Percentiles rank a stretch among this genome's conserved stretches.
phyloP scores from a whole-genome alignment of 106 monocot species.

The Dioscorea alata region DNA sequence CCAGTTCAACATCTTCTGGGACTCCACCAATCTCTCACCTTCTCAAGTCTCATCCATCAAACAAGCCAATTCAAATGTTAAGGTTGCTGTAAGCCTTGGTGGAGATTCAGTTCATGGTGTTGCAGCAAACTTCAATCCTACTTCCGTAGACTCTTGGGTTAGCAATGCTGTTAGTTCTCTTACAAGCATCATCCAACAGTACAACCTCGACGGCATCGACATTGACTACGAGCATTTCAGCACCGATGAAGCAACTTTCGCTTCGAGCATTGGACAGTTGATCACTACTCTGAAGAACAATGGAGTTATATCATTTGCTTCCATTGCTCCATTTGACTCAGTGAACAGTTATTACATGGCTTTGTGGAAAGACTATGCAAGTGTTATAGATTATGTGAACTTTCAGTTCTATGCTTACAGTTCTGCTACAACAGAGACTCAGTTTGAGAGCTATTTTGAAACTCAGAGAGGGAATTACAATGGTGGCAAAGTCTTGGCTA shows the following conservation, averaged over 20 bases:
- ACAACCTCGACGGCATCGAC: slow-evolving; percentile 23
- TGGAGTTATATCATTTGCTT: slow-evolving; percentile 29
- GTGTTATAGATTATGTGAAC: slow-evolving; percentile 33
- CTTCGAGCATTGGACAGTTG: slow-evolving; percentile 31
- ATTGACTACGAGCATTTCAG: slow-evolving; percentile 27
- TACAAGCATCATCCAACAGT: slow-evolving; percentile 21
- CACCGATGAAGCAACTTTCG: slow-evolving; percentile 17
- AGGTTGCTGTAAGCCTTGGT: slow-evolving; percentile 21
- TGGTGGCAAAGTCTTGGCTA: slow-evolving; percentile 30
- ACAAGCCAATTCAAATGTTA: slow-evolving; percentile 12
- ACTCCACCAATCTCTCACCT: slow-evolving; percentile 20
- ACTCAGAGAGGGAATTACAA: slow-evolving; percentile 23
- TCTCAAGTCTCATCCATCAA: slow-evolving; percentile 12
- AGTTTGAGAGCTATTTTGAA: slow-evolving; percentile 24
- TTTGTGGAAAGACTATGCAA: slow-evolving; percentile 25
- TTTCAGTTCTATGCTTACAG: slow-evolving; percentile 47
- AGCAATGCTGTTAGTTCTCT: slow-evolving; percentile 23
- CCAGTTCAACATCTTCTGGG: slow-evolving; percentile 26
- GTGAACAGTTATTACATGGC: slow-evolving; percentile 25
- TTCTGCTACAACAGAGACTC: slow-evolving; percentile 18
- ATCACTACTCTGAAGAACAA: slow-evolving; percentile 23
- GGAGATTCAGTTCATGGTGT: slow-evolving; percentile 3
- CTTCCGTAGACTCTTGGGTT: slow-evolving; percentile 21
- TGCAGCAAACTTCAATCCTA: slow-evolving; percentile 1
- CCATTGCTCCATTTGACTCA: slow-evolving; percentile 33